Evolutionary conservation across 108 stramenopile species (phyloP), one percentile per base, ranked within the genome.

Genomic region (Conticribra guillardii): DNA sequence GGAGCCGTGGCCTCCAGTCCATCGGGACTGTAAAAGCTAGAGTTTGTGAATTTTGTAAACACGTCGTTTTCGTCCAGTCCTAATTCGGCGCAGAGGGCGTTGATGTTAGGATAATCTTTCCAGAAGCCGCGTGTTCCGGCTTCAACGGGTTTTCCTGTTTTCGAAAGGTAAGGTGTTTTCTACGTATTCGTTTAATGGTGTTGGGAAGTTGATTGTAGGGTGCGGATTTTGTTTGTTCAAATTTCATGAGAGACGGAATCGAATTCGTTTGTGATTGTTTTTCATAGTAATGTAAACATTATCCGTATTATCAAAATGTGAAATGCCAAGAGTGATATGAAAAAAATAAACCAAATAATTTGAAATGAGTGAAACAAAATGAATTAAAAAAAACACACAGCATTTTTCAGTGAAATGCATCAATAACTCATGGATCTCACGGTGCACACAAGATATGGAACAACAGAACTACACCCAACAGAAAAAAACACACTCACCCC

Each of bases 101-200:
- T 87, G 48, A 97, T 96, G 69, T 97, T 97, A 21, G 97, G 97
- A 76, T 97, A 97, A 52, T 96, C 96, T 79, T 93, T 92, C 96
- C 96, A 97, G 60, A 97, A 96, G 19, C 97, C 97, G 48, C 94
- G 76, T 26, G 88, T 93, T 33, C 96, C 96, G 44, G 88, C 85
- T 58, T 94, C 91, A 15, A 94, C 93, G 29, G 74, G 74, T 71
- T 93, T 94, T 7, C 89, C 89, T 0, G 79, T 85, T 24, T 69
- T 52, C 9, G 89, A 88, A n/a, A 90, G 64, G 54, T 87, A 93
- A 0, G 92, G 92, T 22, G 84, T 76, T 0, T 47, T 17, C 70
- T 65, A 41, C 11, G 5, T 41, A 9, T 5, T 41, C 11, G 5
- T 41, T 41, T 11, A 11, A 41, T 41, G 52, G 26, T 34, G 18